Evolutionary conservation across 106 monocot genomes (phyloP).

Genomic region (Alisma plantagoaquatica): DNA sequence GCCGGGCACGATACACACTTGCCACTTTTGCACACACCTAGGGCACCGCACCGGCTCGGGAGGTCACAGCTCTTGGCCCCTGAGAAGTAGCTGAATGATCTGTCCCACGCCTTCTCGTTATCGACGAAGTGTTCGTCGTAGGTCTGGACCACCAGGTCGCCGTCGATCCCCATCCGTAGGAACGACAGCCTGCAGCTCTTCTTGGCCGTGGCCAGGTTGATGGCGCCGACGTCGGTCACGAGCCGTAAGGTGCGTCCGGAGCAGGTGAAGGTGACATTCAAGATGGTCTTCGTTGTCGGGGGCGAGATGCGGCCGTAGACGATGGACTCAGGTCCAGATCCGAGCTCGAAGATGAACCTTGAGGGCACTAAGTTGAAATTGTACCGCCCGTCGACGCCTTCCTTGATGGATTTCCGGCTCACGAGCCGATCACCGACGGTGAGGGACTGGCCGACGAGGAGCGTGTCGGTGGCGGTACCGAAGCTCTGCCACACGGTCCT

Average conservation of each 20-base stretch:
- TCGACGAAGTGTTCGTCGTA: not conserved
- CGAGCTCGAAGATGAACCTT: not conserved
- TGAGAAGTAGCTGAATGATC: not conserved
- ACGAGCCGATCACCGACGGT: not conserved
- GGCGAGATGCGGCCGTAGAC: not conserved
- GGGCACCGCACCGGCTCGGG: slow-evolving; percentile 26
- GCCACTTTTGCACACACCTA: slow-evolving; percentile 30
- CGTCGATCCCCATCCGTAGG: not conserved
- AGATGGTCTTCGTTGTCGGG: not conserved
- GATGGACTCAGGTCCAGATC: no score
- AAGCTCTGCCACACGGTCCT: not conserved
- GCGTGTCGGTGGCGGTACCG: not conserved
- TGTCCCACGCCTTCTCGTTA: not conserved
- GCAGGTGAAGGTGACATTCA: not conserved
- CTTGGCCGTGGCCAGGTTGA: not conserved
- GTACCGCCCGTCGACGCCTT: not conserved
- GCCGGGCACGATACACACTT: slow-evolving; percentile 47
- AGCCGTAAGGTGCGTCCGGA: not conserved
- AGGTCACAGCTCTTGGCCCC: slow-evolving; percentile 10
- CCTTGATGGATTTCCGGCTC: not conserved
- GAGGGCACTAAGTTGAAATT: not conserved
- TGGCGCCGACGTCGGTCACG: not conserved
- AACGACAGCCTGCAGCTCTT: not conserved
- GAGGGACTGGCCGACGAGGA: not conserved
- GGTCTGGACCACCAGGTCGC: slow-evolving; percentile 1